Conservation (phyloP, 1,139 yeast genomes). For the Geotrichum bryndzae region DNA sequence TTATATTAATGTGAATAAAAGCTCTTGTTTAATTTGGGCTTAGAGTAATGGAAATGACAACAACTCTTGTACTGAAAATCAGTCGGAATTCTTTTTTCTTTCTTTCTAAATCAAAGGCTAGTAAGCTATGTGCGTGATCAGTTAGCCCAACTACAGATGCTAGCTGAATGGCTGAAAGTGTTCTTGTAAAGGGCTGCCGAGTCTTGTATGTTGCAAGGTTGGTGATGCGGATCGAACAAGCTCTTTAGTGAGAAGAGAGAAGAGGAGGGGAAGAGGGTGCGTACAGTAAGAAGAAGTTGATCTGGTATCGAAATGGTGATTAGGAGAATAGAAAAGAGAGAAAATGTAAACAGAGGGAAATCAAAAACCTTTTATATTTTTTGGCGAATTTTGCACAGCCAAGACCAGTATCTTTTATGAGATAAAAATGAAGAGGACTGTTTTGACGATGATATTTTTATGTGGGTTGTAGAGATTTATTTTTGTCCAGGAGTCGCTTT, state of each 20-base stretch:
- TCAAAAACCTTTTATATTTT: not conserved
- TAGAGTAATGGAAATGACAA: not conserved
- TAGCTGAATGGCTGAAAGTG: not conserved
- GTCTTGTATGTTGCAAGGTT: not conserved
- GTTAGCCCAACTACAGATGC: not conserved
- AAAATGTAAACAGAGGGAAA: not conserved
- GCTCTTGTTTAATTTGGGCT: not conserved
- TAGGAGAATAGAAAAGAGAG: not conserved
- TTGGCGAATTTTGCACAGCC: not conserved
- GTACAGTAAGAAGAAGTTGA: not conserved
- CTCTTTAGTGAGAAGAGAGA: not conserved
- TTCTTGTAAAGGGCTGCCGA: not conserved
- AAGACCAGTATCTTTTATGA: not conserved
- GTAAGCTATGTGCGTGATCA: not conserved
- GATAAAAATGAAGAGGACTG: not conserved
- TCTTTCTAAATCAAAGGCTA: not conserved
- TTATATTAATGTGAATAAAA: not conserved
- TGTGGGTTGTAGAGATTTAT: not conserved
- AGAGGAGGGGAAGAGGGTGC: not conserved
- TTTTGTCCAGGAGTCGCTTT: not conserved
- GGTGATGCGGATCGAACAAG: not conserved
- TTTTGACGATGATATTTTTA: not conserved
- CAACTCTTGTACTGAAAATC: not conserved
- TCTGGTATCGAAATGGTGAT: not conserved
- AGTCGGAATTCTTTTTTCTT: not conserved